Evolutionary conservation across 148 eudicot genomes (phyloP), one percentile per base, ranked within the genome.

Genomic region (Rhododendron vialii): DNA sequence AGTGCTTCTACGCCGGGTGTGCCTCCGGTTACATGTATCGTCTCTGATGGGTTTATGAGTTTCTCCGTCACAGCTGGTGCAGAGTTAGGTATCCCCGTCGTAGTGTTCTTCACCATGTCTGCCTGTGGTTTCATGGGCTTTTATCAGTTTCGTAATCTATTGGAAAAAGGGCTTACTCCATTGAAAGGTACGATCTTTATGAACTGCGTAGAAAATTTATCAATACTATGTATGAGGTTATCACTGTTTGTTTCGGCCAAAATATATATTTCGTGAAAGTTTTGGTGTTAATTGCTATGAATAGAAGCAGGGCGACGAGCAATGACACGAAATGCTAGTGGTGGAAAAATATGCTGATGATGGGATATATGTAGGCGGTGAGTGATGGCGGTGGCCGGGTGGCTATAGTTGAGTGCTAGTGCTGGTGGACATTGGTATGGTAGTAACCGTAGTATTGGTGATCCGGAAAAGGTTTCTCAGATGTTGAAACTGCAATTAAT

Each of bases 51-150:
- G 38, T 36, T 78, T 15, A 87, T 84, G 86, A 26, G 79, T 6
- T 84, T 84, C 61, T 30, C 33, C 35, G 11, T 84, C 28, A 28
- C 28, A 22, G 86, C 78, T 1, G 84, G 83, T 8, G 59, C 80
- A 35, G 80, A 83, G 55, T 69, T 87, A 36, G 89, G 86, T 22
- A 63, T 87, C 51, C 89, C 89, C 2, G 73, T 80, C 7, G 35
- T 57, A 38, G 24, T 80, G 35, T 84, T 79, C 57, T 87, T 86
- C 84, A 84, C 89, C 4, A 17, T 84, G n/a, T 28, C 86, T 69
- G 86, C 89, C 18, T 87, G 81, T 80, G 76, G 75, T 24, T 87
- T 87, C 51, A 84, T 87, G 89, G 86, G 84, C 14, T 84, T 79
- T 67, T 69, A 80, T 80, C 86, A 84, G 73, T 71, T 78, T 30